These are phyloP conservation scores for Xylaria multiplex DNA, from an alignment of 2,329 filamentous ascomycete genomes.

Conservation along the genomic window DNA sequence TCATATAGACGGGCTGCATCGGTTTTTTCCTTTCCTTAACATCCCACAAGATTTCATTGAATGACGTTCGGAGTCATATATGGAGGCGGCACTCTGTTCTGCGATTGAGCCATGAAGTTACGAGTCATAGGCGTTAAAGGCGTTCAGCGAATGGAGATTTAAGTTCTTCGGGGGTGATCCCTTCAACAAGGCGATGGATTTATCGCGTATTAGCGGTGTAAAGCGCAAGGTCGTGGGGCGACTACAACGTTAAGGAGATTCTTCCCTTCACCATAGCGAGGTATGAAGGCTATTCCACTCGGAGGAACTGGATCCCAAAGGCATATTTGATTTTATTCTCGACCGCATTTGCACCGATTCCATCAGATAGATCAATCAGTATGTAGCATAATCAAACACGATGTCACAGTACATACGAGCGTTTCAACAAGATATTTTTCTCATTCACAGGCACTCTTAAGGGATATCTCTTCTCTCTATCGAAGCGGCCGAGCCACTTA, in stretches of 20 bases:
- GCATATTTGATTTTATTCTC: constrained; percentile 11
- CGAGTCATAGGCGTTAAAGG: constrained; percentile 26
- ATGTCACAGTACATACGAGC: constrained; percentile 9
- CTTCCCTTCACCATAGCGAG: constrained; percentile 13
- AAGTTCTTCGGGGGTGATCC: background rate
- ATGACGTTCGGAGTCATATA: constrained; percentile 11
- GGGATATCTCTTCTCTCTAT: background rate
- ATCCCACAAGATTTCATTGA: constrained; percentile 19
- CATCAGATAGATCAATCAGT: constrained; percentile 39
- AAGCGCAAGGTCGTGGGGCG: background rate
- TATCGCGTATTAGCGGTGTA: background rate
- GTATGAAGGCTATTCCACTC: background rate
- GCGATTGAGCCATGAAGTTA: constrained; percentile 19
- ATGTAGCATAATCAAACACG: constrained; percentile 40
- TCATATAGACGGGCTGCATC: constrained; percentile 34
- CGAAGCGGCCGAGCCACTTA: background rate
- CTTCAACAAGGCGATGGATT: constrained; percentile 3
- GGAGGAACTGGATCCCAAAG: constrained; percentile 7
- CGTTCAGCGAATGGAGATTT: constrained; percentile 8
- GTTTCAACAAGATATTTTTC: background rate
- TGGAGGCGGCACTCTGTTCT: constrained; percentile 12
- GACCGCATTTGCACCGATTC: constrained; percentile 26
- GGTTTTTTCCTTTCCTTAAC: constrained; percentile 1
- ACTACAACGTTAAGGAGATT: constrained; percentile 2
- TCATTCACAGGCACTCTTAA: background rate